Conservation (phyloP, 1,284 basidiomycete species). For the Peniophora sp. region DNA sequence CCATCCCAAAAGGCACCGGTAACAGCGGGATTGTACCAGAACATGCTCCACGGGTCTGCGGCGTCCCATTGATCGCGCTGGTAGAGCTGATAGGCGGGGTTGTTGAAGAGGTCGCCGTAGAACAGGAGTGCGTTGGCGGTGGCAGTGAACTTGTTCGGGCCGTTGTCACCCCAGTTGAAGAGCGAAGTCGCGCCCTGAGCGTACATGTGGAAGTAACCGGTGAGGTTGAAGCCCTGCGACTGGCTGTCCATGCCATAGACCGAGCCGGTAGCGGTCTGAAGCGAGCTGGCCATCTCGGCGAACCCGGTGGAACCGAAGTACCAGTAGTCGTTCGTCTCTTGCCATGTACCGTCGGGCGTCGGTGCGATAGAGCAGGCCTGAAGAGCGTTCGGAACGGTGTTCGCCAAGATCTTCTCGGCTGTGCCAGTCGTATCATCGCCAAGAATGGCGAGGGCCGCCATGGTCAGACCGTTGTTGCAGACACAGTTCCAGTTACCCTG, state of each 20-base stretch:
- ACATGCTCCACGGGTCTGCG: slow-evolving; percentile 89
- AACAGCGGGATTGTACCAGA: slow-evolving; percentile 89
- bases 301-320: slow-evolving; percentile 91
- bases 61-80: slow-evolving; percentile 91
- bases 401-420: slow-evolving; percentile 59
- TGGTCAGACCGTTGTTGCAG: slow-evolving; percentile 85
- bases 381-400: slow-evolving; percentile 70
- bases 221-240: slow-evolving; percentile 69
- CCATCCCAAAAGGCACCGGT: slow-evolving; percentile 90
- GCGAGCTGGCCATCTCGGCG: slow-evolving; percentile 82
- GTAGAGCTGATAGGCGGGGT: slow-evolving; percentile 76
- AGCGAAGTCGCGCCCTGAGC: slow-evolving; percentile 77
- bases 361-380: slow-evolving; percentile 68
- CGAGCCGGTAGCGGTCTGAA: slow-evolving; percentile 82
- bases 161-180: slow-evolving; percentile 90
- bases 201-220: slow-evolving; percentile 90
- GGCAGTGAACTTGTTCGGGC: slow-evolving; percentile 90
- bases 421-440: slow-evolving; percentile 76
- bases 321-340: slow-evolving; percentile 95
- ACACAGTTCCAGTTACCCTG: slow-evolving; percentile 97
- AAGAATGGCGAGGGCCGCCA: slow-evolving; percentile 87
- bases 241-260: slow-evolving; percentile 65
- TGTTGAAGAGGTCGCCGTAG: slow-evolving; percentile 60
- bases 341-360: slow-evolving; percentile 84
- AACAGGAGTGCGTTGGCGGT: slow-evolving; percentile 74